phyloP scores from a whole-genome alignment of 2,329 filamentous ascomycete genomes.

The Fusarium euwallaceae region DNA sequence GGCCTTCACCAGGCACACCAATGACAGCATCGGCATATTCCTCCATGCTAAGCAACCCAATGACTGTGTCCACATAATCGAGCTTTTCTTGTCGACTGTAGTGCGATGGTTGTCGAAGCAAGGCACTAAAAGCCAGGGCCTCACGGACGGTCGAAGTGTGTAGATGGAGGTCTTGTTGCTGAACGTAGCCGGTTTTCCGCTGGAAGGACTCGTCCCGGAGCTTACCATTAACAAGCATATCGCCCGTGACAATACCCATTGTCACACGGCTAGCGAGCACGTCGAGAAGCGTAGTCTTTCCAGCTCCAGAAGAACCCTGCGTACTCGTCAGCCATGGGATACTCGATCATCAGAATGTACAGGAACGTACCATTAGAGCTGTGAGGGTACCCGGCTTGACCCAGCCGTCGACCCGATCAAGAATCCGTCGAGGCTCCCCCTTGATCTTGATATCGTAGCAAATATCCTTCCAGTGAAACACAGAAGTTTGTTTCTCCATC shows the following conservation, averaged over 20 bases:
- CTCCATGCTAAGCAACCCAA: background rate
- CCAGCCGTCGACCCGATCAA: background rate
- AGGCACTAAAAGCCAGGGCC: background rate
- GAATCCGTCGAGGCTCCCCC: background rate
- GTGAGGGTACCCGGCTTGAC: background rate
- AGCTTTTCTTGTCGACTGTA: background rate
- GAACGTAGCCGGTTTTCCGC: background rate
- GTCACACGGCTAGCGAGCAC: background rate
- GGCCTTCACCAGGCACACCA: background rate
- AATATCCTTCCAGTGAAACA: background rate
- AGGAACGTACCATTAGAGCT: background rate
- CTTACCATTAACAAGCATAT: background rate
- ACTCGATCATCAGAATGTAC: conserved; percentile 71
- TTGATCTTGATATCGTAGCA: background rate
- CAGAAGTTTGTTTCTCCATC: background rate
- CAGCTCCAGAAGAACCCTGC: conserved; percentile 53
- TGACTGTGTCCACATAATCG: background rate
- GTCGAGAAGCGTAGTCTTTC: background rate
- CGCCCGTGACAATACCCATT: background rate
- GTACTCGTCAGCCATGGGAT: conserved; percentile 79
- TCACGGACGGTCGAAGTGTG: background rate
- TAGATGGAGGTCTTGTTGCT: background rate
- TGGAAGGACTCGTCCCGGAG: background rate
- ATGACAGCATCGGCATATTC: background rate
- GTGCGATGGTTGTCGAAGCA: background rate